A percentile compares a stretch with the other conserved stretches of the same genome.
These are phyloP conservation scores for Rhizopogon vinicolor DNA, from an alignment of 768 basidiomycete species.

Conservation along the genomic window DNA sequence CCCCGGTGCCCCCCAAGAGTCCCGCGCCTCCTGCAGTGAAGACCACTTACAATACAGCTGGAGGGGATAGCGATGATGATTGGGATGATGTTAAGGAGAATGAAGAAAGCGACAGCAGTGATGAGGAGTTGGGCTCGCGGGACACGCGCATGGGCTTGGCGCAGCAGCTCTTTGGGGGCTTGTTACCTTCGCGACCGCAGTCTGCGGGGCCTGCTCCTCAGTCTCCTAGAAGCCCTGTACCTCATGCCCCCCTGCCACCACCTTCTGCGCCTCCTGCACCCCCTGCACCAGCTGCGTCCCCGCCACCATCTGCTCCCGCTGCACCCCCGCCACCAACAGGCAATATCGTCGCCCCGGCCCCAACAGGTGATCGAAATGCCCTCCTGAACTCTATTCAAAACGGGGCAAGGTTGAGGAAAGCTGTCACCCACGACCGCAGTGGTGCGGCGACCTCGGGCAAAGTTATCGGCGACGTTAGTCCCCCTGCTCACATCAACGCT, in stretches of 20 bases:
- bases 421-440: constrained; percentile 83
- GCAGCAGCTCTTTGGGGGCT: constrained; percentile 69
- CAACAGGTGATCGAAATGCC: constrained; percentile 53
- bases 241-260: constrained; percentile 8
- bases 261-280: constrained; percentile 28
- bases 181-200: constrained; percentile 55
- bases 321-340: constrained; percentile 25
- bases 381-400: constrained; percentile 77
- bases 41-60: constrained; percentile 58
- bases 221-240: constrained; percentile 14
- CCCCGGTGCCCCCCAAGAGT: constrained; percentile 38
- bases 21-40: constrained; percentile 52
- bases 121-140: constrained; percentile 73
- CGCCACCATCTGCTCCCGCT: constrained; percentile 28
- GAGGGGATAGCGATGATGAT: constrained; percentile 61
- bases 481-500: constrained; percentile 63
- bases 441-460: constrained; percentile 62
- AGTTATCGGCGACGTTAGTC: constrained; percentile 71
- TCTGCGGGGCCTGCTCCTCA: constrained; percentile 39
- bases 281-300: constrained; percentile 29
- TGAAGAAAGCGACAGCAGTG: constrained; percentile 65
- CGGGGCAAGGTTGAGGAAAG: constrained; percentile 65
- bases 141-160: constrained; percentile 69
- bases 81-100: constrained; percentile 85
- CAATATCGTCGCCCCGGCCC: constrained; percentile 24